These are phyloP conservation scores for Eimeria zaria DNA, from an alignment of 169 alveolate genomes.

Conservation along the genomic window DNA sequence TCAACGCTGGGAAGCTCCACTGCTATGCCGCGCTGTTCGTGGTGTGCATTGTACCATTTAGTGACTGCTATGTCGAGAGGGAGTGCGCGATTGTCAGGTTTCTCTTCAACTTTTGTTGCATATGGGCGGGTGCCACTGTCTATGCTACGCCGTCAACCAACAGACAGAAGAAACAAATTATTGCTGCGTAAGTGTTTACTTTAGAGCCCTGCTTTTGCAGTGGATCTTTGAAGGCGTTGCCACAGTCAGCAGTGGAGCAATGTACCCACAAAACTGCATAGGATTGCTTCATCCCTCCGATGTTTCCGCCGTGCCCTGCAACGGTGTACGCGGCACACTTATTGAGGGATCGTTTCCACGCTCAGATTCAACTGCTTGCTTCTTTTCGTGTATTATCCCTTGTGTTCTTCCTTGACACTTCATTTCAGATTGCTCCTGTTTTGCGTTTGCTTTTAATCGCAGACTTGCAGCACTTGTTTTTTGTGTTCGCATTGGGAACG, in stretches of 20 bases:
- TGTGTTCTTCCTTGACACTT: neutral
- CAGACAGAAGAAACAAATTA: constrained; percentile 1
- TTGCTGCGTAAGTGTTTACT: constrained; percentile 34
- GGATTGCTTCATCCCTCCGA: neutral
- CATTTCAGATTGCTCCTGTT: neutral
- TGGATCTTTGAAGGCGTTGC: neutral
- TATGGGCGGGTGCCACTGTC: constrained; percentile 31
- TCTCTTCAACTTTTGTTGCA: constrained; percentile 30
- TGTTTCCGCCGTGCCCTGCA: neutral
- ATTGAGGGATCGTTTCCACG: neutral
- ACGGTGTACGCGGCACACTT: neutral
- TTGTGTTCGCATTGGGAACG: constrained; percentile 55
- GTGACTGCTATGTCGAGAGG: constrained; percentile 54
- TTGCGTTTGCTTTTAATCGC: neutral
- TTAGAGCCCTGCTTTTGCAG: neutral
- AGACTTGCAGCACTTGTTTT: constrained; percentile 5
- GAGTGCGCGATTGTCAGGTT: constrained; percentile 56
- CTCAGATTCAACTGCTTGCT: neutral
- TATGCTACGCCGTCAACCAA: constrained; percentile 9
- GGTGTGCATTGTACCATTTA: constrained; percentile 58
- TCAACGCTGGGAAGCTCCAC: constrained; percentile 30
- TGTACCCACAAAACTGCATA: neutral
- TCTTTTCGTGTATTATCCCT: neutral
- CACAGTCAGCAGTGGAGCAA: neutral
- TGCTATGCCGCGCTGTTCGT: constrained; percentile 24